Percentiles rank a stretch among this genome's conserved stretches.
phyloP scores from a whole-genome alignment of 129 eudicot species.

The Flaveria trinervia region DNA sequence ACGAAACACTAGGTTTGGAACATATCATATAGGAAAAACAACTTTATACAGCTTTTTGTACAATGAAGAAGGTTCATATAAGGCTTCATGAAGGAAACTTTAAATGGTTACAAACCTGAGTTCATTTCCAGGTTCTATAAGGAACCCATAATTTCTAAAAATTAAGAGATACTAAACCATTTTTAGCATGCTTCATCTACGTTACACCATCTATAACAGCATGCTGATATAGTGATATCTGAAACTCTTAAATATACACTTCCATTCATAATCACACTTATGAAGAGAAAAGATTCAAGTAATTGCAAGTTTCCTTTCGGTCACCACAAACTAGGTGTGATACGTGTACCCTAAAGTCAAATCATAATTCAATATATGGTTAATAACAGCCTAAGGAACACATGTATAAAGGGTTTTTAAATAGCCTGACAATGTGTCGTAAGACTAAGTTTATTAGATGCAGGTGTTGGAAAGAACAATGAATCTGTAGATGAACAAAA shows the following conservation, averaged over 20 bases:
- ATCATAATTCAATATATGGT: constrained; percentile 2
- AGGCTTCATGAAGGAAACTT: not conserved
- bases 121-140: constrained; percentile 2
- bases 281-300: constrained; percentile 3
- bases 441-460: constrained; percentile 14
- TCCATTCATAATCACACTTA: not conserved
- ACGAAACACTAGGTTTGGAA: not conserved
- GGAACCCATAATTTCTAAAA: not conserved
- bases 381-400: not conserved
- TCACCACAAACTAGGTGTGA: not conserved
- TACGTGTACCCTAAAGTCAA: constrained; percentile 6
- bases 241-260: not conserved
- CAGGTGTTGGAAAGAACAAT: constrained; percentile 16
- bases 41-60: not conserved
- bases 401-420: not conserved
- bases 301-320: constrained; percentile 5
- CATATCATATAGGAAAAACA: not conserved
- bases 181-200: not conserved
- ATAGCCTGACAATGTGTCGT: constrained; percentile 25
- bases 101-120: not conserved
- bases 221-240: not conserved
- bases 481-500: constrained; percentile 4
- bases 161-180: not conserved
- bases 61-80: not conserved
- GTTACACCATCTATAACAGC: constrained; percentile 2